Percentiles rank a stretch among this genome's conserved stretches.
phyloP scores from a whole-genome alignment of 805 yeast species.

The Tetrapisispora taiwanensis region DNA sequence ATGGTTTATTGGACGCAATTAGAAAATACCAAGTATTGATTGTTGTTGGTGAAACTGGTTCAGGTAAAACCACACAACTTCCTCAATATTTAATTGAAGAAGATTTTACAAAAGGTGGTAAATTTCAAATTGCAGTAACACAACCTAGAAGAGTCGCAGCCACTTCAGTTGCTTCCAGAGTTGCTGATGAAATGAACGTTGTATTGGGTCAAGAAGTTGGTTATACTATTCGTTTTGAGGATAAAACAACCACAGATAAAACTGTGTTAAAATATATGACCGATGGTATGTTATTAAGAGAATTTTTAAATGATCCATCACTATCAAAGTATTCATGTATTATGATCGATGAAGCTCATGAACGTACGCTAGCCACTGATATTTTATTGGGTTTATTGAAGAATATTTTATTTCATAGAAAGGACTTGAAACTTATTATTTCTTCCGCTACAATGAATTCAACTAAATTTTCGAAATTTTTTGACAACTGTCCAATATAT shows the following conservation, averaged over 20 bases:
- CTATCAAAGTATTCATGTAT: slow-evolving; percentile 62
- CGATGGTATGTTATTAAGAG: slow-evolving; percentile 89
- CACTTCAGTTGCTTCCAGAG: slow-evolving; percentile 79
- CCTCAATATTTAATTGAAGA: slow-evolving; percentile 83
- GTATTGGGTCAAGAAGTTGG: slow-evolving; percentile 85
- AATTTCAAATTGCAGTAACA: slow-evolving; percentile 69
- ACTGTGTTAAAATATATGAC: slow-evolving; percentile 85
- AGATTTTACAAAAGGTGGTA: slow-evolving; percentile 52
- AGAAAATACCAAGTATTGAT: slow-evolving; percentile 55
- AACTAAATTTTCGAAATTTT: slow-evolving; percentile 70
- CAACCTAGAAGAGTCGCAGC: slow-evolving; percentile 97
- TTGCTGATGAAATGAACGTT: slow-evolving; percentile 79
- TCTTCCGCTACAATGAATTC: slow-evolving; percentile 97
- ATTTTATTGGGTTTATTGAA: slow-evolving; percentile 69
- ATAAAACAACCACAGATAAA: slow-evolving; percentile 43
- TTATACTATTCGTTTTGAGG: slow-evolving; percentile 81
- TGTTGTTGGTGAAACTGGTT: slow-evolving; percentile 83
- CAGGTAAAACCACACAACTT: slow-evolving; percentile 89
- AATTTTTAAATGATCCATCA: slow-evolving; percentile 68
- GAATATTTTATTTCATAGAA: slow-evolving; percentile 49
- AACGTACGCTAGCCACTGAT: slow-evolving; percentile 89
- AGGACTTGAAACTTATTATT: slow-evolving; percentile 64
- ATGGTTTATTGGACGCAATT: slow-evolving; percentile 51
- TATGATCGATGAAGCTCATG: slow-evolving; percentile 97
- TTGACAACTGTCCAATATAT: slow-evolving; percentile 75